Base-by-base conservation (phyloP, 331 rosid genomes). In the Arachis monticola region DNA sequence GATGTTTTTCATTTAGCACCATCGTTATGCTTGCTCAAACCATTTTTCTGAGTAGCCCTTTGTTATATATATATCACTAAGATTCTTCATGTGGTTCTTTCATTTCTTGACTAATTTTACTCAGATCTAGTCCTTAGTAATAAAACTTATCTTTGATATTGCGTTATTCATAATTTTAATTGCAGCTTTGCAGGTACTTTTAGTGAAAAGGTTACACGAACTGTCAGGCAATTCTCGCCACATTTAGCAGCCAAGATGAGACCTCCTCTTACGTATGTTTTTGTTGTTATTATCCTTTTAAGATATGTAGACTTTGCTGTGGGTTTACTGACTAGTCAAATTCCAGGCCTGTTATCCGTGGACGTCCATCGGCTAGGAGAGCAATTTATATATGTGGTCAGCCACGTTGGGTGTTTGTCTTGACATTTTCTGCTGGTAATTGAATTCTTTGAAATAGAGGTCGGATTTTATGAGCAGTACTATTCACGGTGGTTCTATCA, bases 211-310 rank as follows among this genome's bases (percentile, higher is more conserved):
- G 89, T 83, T 8, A 88, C 96, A 35, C 84, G 96, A 85, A 85
- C 97, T 32, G 87, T 93, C 53, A 85, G 97, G 71, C 93, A 87
- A 42, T 83, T 93, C 82, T 93, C 97, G 66, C 97, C 97, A 1
- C 97, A 93, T 83, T 70, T 91, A 73, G 98, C 98, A 5, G 97
- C 97, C 44, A 91, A 93, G 80, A 89, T 93, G 97, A 85, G 98
- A 81, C 98, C 97, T 77, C 88, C 97, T 77, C 97, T 81, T 72
- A 91, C 96, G 97, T 91, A 84, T 78, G 98, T 62, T 48, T 65
- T 73, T 30, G 59, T 47, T 61, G 56, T 75, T 40, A 13, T 30
- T 68, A 45, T 52, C 56, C 57, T 63, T 75, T 8, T 60, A 32
- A 48, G 61, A 59, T 5, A 63, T 62, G 2, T 8, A 40, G 63